A percentile compares a stretch with the other conserved stretches of the same genome.
These are phyloP conservation scores for Entomortierella parvispora DNA, from an alignment of 192 early-diverging fungal species.

Conservation along the genomic window DNA sequence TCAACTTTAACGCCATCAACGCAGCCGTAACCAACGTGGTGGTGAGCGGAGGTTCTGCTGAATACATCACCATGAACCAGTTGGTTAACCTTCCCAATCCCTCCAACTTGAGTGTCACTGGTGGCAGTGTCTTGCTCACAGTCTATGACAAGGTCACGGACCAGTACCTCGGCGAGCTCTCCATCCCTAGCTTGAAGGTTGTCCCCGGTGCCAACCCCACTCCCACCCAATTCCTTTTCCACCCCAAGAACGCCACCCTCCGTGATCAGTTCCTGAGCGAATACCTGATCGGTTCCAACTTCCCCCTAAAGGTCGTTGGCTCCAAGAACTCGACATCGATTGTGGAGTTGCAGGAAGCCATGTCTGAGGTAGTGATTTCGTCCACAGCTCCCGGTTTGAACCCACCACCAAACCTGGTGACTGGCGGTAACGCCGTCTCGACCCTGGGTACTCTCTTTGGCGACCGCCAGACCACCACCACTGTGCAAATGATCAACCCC, in stretches of 20 bases:
- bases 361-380: conserved; percentile 19
- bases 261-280: conserved; percentile 41
- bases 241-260: conserved; percentile 36
- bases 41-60: conserved; percentile 58
- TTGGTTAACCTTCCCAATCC: conserved; percentile 34
- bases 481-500: conserved; percentile 41
- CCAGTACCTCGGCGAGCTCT: conserved; percentile 43
- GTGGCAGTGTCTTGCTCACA: conserved; percentile 27
- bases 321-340: conserved; percentile 23
- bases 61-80: conserved; percentile 55
- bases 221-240: conserved; percentile 41
- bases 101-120: conserved; percentile 27
- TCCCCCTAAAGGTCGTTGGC: conserved; percentile 44
- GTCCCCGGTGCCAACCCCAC: conserved; percentile 42
- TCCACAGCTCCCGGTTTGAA: conserved; percentile 32
- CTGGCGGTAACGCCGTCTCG: conserved; percentile 30
- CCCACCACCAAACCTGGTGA: conserved; percentile 26
- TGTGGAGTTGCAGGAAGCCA: conserved; percentile 34
- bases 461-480: conserved; percentile 21
- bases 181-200: conserved; percentile 34
- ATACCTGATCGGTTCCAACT: conserved; percentile 22
- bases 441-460: conserved; percentile 26
- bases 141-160: conserved; percentile 40
- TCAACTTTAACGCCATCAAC: conserved; percentile 61
- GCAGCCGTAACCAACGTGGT: conserved; percentile 60